Base-by-base conservation (phyloP, 192 early-diverging fungal species). In the Coemansia umbellata region DNA sequence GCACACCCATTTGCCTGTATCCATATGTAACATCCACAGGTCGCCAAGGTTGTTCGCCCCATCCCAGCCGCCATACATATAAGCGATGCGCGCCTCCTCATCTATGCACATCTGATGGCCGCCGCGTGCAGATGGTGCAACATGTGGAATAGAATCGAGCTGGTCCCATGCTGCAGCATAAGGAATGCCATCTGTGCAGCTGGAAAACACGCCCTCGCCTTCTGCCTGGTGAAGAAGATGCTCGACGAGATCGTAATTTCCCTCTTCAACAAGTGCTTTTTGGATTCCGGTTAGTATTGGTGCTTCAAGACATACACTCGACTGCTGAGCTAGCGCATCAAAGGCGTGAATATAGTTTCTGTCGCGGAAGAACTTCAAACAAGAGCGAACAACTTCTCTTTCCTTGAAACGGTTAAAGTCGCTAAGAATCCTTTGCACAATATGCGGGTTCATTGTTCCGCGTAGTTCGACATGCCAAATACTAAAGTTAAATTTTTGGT, bases 61-160 rank as follows among this genome's bases (percentile, higher is more conserved):
- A 79, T 94, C 86, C 93, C 93, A 98, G 5, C 96, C 96, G 15
- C 94, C 96, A 66, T 92, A 87, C 27, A 98, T 65, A 59, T 95
- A 98, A 8, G 93, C 84, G 10, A 79, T 58, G 17, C 86, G 69
- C 37, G 78, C 57, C 13, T 86, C 82, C 8, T 78, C 74, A 63
- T 98, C 93, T 19, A 97, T 84, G 56, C 88, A 92, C 94, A 97
- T 94, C 64, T 97, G 96, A 70, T 98, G 96, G 5, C 94, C 96
- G 37, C 94, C 94, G 36, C 96, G 79, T 26, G 85, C 82, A 21
- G 81, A 62, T 13, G 88, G 89, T 27, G 63, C 55, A 3, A 37
- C 31, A 39, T 35, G 47, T 9, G 55, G 15, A 7, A 33, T 15
- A 18, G 56, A 47, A 13, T 43, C 58, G 3, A 66, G 44, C 6